These are phyloP conservation scores for Agaricus subrufescens DNA, from an alignment of 768 basidiomycete genomes.

Conservation along the genomic window DNA sequence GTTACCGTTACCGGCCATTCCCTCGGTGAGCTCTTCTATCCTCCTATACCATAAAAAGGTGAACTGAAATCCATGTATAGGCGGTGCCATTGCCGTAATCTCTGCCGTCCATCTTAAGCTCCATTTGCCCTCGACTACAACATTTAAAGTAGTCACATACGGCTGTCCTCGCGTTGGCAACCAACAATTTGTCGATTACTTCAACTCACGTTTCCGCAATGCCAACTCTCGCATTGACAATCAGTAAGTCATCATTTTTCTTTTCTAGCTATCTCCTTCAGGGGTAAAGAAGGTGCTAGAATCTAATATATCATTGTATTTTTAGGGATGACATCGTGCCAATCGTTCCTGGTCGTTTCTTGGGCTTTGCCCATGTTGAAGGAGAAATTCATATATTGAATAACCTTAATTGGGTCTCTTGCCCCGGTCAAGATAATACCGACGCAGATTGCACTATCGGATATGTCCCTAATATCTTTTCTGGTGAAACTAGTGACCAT, in stretches of 20 bases:
- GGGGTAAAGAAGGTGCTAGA: background rate
- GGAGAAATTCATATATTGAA: constrained; percentile 38
- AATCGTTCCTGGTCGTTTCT: constrained; percentile 26
- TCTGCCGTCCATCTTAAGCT: constrained; percentile 45
- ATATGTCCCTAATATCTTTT: constrained; percentile 20
- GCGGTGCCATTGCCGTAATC: constrained; percentile 37
- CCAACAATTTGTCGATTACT: constrained; percentile 20
- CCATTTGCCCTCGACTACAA: constrained; percentile 36
- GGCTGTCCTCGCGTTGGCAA: constrained; percentile 41
- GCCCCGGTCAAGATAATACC: constrained; percentile 21
- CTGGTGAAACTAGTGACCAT: constrained; percentile 20
- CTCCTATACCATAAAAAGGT: background rate
- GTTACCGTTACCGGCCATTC: constrained; percentile 42
- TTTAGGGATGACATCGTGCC: constrained; percentile 23
- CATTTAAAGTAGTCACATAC: constrained; percentile 33
- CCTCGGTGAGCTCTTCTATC: constrained; percentile 23
- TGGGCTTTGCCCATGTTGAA: constrained; percentile 34
- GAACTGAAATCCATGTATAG: constrained; percentile 13
- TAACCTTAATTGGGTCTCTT: constrained; percentile 21
- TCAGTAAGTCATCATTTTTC: constrained; percentile 9
- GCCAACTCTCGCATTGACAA: constrained; percentile 18
- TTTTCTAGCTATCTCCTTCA: background rate
- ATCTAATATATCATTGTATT: background rate
- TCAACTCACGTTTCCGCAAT: constrained; percentile 16
- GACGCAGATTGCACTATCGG: constrained; percentile 19